These are phyloP conservation scores for Axilococcus clingmanii DNA, from an alignment of 139 green algal genomes.

Conservation along the genomic window DNA sequence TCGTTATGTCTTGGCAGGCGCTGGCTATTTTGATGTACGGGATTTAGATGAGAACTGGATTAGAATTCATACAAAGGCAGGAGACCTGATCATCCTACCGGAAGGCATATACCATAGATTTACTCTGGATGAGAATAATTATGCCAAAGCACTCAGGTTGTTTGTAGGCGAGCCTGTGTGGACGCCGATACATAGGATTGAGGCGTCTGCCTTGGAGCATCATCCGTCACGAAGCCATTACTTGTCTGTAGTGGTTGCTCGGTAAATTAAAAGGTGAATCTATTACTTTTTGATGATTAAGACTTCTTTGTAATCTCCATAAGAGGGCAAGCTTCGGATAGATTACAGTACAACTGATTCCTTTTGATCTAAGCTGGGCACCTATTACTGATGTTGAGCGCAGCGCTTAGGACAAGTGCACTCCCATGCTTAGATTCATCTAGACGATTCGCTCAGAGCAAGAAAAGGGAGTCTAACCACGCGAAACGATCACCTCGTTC, in stretches of 20 bases:
- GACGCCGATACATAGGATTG: conserved; percentile 76
- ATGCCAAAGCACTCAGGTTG: conserved; percentile 87
- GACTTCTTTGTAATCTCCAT: too few species aligned
- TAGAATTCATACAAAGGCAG: conserved; percentile 64
- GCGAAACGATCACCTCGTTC: too few species aligned
- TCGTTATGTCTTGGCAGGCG: conserved; percentile 65
- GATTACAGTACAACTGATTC: not conserved
- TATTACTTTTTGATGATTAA: too few species aligned
- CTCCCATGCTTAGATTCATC: too few species aligned
- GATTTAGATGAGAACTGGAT: conserved; percentile 85
- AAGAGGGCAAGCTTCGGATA: too few species aligned
- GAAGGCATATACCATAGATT: conserved; percentile 97
- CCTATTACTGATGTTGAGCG: too few species aligned
- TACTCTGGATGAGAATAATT: conserved; percentile 80
- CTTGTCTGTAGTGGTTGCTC: not conserved
- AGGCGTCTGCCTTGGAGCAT: conserved; percentile 45
- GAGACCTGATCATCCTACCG: conserved; percentile 84
- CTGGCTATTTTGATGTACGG: conserved; percentile 95
- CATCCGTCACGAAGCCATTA: conserved; percentile 54
- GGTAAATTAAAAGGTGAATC: too few species aligned
- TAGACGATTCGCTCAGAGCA: too few species aligned
- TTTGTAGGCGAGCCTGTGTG: conserved; percentile 92
- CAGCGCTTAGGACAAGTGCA: not conserved
- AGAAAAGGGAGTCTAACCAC: too few species aligned
- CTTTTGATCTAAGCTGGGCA: not conserved